Evolutionary conservation across 2,329 filamentous ascomycete genomes (phyloP).

Genomic region (Penicillium sp.): DNA sequence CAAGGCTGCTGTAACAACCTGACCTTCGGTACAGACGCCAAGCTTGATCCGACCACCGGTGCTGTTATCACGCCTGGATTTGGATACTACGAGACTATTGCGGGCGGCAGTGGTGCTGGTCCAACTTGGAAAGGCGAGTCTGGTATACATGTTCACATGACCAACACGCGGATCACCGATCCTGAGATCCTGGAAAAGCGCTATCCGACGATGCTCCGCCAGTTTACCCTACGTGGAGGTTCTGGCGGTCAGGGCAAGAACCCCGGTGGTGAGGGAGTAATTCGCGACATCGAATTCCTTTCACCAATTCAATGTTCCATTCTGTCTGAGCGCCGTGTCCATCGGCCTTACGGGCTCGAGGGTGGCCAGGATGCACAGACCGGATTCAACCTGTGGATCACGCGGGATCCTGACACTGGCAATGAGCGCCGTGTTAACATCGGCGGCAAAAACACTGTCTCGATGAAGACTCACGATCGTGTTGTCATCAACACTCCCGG

Average conservation of each 20-base stretch:
- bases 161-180: conserved; percentile 78
- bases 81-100: conserved; percentile 82
- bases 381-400: conserved; percentile 80
- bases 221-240: conserved; percentile 59
- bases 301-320: conserved; percentile 73
- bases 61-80: conserved; percentile 58
- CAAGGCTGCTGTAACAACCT: conserved; percentile 80
- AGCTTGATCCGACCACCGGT: conserved; percentile 50
- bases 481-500: conserved; percentile 55
- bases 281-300: conserved; percentile 76
- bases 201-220: conserved; percentile 65
- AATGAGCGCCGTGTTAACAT: conserved; percentile 50
- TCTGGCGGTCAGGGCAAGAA: conserved; percentile 61
- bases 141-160: conserved; percentile 78
- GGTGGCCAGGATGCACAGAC: conserved; percentile 71
- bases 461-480: conserved; percentile 51
- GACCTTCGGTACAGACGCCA: conserved; percentile 67
- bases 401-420: conserved; percentile 54
- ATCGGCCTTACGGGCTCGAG: conserved; percentile 70
- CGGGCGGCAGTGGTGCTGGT: conserved; percentile 68
- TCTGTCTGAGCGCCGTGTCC: conserved; percentile 65
- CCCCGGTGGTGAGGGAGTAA: conserved; percentile 64
- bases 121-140: conserved; percentile 66
- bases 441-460: conserved; percentile 55
- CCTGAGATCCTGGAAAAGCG: conserved; percentile 71